A percentile compares a stretch with the other conserved stretches of the same genome.
These are phyloP conservation scores for Colletotrichum navitas DNA, from an alignment of 2,329 filamentous ascomycete genomes.

Conservation along the genomic window DNA sequence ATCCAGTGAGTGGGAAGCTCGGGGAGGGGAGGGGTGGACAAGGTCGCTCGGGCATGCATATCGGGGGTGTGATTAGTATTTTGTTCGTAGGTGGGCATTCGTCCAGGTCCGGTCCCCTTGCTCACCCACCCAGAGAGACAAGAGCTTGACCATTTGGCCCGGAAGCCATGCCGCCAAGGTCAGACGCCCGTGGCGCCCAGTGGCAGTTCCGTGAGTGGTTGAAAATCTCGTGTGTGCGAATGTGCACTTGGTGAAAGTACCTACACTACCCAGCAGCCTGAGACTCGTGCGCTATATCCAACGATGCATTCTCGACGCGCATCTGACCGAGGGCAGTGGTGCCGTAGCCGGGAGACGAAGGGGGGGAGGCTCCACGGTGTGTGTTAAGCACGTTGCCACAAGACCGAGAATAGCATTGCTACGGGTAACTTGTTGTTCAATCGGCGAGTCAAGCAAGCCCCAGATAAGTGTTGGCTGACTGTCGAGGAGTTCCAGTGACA, in stretches of 20 bases:
- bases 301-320: constrained; percentile 1
- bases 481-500: constrained; percentile 4
- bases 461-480: constrained; percentile 5
- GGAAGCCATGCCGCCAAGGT: constrained; percentile 10
- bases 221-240: neutral
- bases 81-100: constrained; percentile 3
- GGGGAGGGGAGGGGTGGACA: neutral
- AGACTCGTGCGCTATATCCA: constrained; percentile 9
- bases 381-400: constrained; percentile 16
- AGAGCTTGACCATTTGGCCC: constrained; percentile 6
- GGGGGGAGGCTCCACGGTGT: neutral
- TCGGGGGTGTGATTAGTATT: constrained; percentile 17
- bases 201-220: constrained; percentile 4
- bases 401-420: constrained; percentile 1
- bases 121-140: constrained; percentile 20
- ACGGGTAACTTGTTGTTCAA: neutral
- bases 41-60: neutral
- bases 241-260: neutral
- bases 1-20: neutral
- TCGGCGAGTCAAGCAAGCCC: constrained; percentile 1
- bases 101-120: constrained; percentile 15
- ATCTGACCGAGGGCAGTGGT: constrained; percentile 6
- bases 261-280: constrained; percentile 1
- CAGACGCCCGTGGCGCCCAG: constrained; percentile 5
- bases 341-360: constrained; percentile 9